A percentile compares a stretch with the other conserved stretches of the same genome.
Evolutionary conservation across 176 grass and related monocot genomes (phyloP).

Genomic region (Cocos nucifera): DNA sequence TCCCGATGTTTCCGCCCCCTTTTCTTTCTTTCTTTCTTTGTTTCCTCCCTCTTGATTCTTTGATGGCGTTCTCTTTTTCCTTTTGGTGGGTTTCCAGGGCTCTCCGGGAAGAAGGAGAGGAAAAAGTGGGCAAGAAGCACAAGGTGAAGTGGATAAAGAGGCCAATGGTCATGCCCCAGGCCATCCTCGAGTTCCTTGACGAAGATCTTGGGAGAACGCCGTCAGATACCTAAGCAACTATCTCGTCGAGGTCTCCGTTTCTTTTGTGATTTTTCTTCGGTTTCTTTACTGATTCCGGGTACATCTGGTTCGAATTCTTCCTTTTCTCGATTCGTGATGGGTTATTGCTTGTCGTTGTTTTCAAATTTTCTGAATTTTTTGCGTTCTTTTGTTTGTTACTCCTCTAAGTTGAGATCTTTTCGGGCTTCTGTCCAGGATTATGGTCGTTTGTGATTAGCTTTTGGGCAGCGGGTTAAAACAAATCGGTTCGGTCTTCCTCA

Average conservation of each 20-base stretch:
- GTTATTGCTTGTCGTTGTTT: too few species aligned
- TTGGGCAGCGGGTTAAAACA: too few species aligned
- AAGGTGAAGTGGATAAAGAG: slow-evolving; percentile 1
- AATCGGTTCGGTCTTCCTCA: too few species aligned
- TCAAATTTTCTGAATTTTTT: too few species aligned
- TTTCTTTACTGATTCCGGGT: not conserved
- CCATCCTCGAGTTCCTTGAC: not conserved
- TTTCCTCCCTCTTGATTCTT: not conserved
- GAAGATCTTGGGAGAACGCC: slow-evolving; percentile 11
- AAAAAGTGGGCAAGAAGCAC: not conserved
- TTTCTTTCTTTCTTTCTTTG: not conserved
- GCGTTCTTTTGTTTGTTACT: too few species aligned
- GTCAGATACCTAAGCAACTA: slow-evolving; percentile 17
- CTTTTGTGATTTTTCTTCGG: not conserved
- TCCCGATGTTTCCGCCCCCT: too few species aligned
- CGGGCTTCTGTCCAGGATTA: too few species aligned
- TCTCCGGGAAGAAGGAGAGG: not conserved
- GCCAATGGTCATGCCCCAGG: slow-evolving; percentile 5
- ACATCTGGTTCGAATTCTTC: not conserved
- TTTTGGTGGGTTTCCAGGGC: not conserved
- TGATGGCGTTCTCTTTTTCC: too few species aligned
- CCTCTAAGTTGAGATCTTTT: too few species aligned
- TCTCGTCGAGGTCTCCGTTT: slow-evolving; percentile 9
- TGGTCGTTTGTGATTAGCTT: too few species aligned
- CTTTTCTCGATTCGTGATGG: too few species aligned